Evolutionary conservation across 2,329 filamentous ascomycete species (phyloP), one percentile per base, ranked within the genome.

Genomic region (Fusarium marasasianum): DNA sequence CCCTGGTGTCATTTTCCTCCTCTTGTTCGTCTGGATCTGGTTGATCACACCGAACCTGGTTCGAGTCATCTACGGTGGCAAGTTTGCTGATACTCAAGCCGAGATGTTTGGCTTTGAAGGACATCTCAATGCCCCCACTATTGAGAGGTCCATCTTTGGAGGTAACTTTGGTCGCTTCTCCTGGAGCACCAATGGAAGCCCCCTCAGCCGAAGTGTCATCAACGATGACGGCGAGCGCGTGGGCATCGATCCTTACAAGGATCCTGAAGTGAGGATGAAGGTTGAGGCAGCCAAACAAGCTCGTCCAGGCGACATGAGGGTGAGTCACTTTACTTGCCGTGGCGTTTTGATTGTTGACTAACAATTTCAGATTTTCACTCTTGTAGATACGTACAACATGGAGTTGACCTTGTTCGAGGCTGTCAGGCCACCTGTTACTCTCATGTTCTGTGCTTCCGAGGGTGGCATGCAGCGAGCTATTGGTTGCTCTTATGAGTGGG

Each of bases 311-410:
- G 74, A 81, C 12, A 76, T 74, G 73, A 76, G 79, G 59, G 79
- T 79, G 65, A 73, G 77, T 41, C 14, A 24, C 31, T 20, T 12
- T 11, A 10, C 10, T n/a, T 13, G 8, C 8, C 18, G 40, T 18
- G 31, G 2, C n/a, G 22, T 13, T 33, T 26, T 26, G 20, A n/a
- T n/a, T 0, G 3, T 24, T 48, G 15, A 35, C 73, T 74, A 35
- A 76, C 50, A n/a, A 15, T 29, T 8, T 5, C 51, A 79, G 74
- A 73, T 82, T 35, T 83, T 83, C 41, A 83, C 82, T 4, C 78
- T 83, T 20, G 79, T 83, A 1, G 82, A 83, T 41, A 82, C 81
- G 3, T 80, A 79, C 66, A 80, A 79, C 71, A 81, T 83, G 80
- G 66, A 79, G 45, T 55, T 80, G 40, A 83, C 80, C 9, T 66